Percentiles rank a stretch among this genome's conserved stretches.
These are phyloP conservation scores for Mucor circinelloides DNA, from an alignment of 371 early-diverging fungal genomes.

Conservation along the genomic window DNA sequence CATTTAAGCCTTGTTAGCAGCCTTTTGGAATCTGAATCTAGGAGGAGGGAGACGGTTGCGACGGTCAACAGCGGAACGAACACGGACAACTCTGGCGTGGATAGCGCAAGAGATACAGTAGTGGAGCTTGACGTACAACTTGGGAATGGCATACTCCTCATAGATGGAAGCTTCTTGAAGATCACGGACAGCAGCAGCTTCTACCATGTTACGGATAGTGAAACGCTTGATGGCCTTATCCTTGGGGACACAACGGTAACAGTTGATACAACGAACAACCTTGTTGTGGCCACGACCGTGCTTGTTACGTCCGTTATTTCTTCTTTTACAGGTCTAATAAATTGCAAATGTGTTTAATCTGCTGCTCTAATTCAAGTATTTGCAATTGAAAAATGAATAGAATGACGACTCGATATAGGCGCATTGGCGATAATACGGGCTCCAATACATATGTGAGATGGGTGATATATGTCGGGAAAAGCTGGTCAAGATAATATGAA, in stretches of 20 bases:
- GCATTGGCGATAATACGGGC: background rate
- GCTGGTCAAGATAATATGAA: background rate
- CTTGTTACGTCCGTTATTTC: conserved; percentile 99
- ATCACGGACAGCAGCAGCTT: conserved; percentile 97
- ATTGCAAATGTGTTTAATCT: background rate
- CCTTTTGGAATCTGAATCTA: conserved; percentile 80
- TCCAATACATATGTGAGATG: background rate
- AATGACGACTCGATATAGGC: background rate
- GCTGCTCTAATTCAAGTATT: background rate
- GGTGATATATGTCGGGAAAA: background rate
- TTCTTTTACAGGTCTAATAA: conserved; percentile 90
- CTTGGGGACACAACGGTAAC: conserved; percentile 97
- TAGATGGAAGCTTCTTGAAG: conserved; percentile 96
- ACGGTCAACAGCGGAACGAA: conserved; percentile 89
- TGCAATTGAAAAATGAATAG: background rate
- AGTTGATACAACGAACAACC: conserved; percentile 98
- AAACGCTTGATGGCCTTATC: conserved; percentile 99
- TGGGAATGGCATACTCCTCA: conserved; percentile 95
- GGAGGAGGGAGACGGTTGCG: conserved; percentile 94
- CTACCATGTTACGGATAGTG: conserved; percentile 97
- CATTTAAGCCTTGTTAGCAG: conserved; percentile 36
- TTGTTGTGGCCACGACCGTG: conserved; percentile 98
- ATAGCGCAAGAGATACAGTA: conserved; percentile 99
- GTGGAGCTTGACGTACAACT: conserved; percentile 97
- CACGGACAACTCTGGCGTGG: conserved; percentile 97